Evolutionary conservation across 352 stramenopile genomes (phyloP).

Genomic region (Pythium sp.): DNA sequence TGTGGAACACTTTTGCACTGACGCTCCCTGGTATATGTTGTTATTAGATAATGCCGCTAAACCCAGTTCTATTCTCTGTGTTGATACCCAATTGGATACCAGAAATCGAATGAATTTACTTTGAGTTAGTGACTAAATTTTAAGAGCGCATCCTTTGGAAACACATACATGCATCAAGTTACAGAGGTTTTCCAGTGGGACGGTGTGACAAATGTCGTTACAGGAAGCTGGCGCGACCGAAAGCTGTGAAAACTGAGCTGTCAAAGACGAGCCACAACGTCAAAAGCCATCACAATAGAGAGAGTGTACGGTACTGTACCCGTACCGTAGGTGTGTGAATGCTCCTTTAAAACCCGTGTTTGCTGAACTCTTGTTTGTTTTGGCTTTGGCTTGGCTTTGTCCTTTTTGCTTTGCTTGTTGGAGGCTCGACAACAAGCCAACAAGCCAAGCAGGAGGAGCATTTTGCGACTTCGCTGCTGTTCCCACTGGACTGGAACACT

Average conservation of each 20-base stretch:
- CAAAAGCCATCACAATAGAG: neutral
- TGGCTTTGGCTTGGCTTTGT: neutral
- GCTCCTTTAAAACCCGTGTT: neutral
- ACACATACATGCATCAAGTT: neutral
- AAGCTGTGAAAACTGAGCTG: neutral
- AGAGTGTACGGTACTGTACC: neutral
- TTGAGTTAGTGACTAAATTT: too few species aligned
- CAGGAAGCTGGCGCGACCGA: slow-evolving; percentile 1
- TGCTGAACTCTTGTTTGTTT: neutral
- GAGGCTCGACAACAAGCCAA: too few species aligned
- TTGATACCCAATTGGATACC: neutral
- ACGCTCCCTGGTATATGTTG: neutral
- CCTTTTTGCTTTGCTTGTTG: neutral
- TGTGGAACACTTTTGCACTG: neutral
- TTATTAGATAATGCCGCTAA: neutral
- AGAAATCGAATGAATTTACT: neutral
- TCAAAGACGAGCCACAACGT: neutral
- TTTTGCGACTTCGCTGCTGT: too few species aligned
- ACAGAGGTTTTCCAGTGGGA: neutral
- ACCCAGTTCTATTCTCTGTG: neutral
- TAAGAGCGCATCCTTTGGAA: neutral
- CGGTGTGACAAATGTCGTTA: slow-evolving; percentile 19
- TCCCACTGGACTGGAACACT: too few species aligned
- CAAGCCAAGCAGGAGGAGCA: too few species aligned
- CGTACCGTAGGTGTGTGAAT: neutral